Evolutionary conservation across 768 basidiomycete species (phyloP), one percentile per base, ranked within the genome.

Genomic region (Nevesoporus exiguus): DNA sequence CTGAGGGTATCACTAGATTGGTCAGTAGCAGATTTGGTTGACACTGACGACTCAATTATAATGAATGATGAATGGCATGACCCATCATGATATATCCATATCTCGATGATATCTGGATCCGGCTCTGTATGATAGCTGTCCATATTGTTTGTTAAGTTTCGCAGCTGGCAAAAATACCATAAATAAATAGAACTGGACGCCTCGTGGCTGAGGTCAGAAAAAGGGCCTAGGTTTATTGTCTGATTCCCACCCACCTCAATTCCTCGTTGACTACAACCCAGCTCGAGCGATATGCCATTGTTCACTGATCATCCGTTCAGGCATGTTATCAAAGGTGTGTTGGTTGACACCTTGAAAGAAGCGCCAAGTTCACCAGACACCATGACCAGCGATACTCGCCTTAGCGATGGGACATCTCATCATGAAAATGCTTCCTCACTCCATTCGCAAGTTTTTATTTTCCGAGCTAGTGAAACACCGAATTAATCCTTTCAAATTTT

Each of bases 331-430:
- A 70, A 70, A 64, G 55, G 69, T 72, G 42, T 47, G 60, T 59
- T 33, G 57, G 4, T 31, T 5, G 36, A 41, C 40, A 34, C 19
- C 10, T 48, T 17, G 41, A 47, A 47, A 21, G 29, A 36, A 10
- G 49, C 27, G 39, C 14, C 51, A 17, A 49, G 37, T 45, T 64
- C 40, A 70, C 54, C 30, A 25, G 31, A 47, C 19, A 46, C 36
- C 19, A 39, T 63, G 49, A 44, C 55, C 59, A 84, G 84, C 68
- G 49, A 77, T 76, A 37, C 54, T 77, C n/a, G 77, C 77, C 10
- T 64, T 85, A 36, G 73, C 65, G 36, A 61, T 76, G 48, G 83
- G 79, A 15, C 80, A 85, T 61, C 61, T 80, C 55, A 63, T 78
- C 49, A 81, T 83, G 52, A 79, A 71, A 58, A 62, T 83, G 58